Conservation (phyloP, 306 rosid genomes). For the Nissolia schottii region DNA sequence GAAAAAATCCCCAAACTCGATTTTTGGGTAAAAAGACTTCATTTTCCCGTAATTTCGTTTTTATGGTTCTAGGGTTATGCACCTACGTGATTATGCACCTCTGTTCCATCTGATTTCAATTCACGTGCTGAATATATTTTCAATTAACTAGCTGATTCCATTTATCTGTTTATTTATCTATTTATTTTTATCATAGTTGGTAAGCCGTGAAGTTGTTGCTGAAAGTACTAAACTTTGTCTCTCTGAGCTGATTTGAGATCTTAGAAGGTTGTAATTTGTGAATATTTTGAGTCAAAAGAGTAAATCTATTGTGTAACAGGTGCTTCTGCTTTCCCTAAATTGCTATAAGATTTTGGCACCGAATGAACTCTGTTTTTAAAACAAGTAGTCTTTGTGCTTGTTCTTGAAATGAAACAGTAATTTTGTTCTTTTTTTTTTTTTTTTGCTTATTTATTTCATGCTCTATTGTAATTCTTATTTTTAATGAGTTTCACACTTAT, state of each 20-base stretch:
- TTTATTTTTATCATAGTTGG: neutral
- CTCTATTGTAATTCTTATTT: neutral
- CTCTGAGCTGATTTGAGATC: neutral
- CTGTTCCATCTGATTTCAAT: neutral
- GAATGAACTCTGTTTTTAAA: neutral
- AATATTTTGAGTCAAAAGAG: neutral
- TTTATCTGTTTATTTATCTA: neutral
- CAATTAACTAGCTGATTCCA: neutral
- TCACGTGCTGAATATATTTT: neutral
- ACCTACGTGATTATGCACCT: neutral
- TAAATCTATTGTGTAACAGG: neutral
- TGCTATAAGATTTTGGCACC: neutral
- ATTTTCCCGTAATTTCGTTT: neutral
- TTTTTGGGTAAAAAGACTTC: neutral
- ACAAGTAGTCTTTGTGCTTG: neutral
- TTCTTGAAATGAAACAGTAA: neutral
- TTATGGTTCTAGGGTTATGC: slow-evolving; percentile 8
- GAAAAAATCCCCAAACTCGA: neutral
- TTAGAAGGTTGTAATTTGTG: neutral
- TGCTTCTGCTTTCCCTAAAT: neutral
- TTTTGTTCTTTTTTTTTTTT: neutral
- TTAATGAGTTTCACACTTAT: neutral
- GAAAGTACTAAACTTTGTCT: neutral
- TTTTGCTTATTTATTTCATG: neutral
- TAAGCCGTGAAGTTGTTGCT: neutral